phyloP scores from a whole-genome alignment of 2,329 filamentous ascomycete genomes.

The Phialocephala sp. region DNA sequence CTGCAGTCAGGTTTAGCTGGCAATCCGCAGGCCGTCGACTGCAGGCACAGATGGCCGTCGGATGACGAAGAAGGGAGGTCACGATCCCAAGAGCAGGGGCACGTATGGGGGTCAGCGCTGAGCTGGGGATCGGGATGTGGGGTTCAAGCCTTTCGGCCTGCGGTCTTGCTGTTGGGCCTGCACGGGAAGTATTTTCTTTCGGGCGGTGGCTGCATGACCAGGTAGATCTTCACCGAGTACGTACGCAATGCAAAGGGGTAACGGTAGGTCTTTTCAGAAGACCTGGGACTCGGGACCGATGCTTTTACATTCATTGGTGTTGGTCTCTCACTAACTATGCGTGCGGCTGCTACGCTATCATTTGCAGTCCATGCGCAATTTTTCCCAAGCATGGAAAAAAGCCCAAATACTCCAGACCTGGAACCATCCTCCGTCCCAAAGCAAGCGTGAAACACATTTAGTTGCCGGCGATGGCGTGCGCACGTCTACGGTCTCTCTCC shows the following conservation, averaged over 20 bases:
- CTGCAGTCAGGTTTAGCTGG: too few relatives aligned
- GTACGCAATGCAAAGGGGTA: conserved; percentile 8
- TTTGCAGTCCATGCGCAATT: conserved; percentile 36
- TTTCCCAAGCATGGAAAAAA: conserved; percentile 36
- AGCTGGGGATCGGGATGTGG: conserved; percentile 14
- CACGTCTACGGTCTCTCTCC: conserved; percentile 97
- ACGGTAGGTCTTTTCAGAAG: neutral
- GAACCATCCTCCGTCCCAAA: conserved; percentile 33
- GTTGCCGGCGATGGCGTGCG: conserved; percentile 49
- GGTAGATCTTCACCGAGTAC: conserved; percentile 16
- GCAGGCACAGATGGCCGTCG: conserved; percentile 20
- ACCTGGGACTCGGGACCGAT: conserved; percentile 21
- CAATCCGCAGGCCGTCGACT: neutral
- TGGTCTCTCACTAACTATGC: conserved; percentile 30
- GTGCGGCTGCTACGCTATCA: conserved; percentile 38
- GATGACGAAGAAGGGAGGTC: conserved; percentile 5
- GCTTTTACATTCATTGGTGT: conserved; percentile 40
- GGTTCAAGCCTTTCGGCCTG: neutral
- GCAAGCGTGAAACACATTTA: conserved; percentile 40
- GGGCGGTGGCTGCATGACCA: conserved; percentile 2
- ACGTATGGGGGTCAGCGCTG: conserved; percentile 30
- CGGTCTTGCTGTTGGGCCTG: neutral
- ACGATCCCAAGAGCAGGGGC: conserved; percentile 19
- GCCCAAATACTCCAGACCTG: conserved; percentile 43
- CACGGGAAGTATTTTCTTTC: neutral